These are phyloP conservation scores for Oryza meyeriana DNA, from an alignment of 176 grass and related monocot genomes.

Conservation along the genomic window DNA sequence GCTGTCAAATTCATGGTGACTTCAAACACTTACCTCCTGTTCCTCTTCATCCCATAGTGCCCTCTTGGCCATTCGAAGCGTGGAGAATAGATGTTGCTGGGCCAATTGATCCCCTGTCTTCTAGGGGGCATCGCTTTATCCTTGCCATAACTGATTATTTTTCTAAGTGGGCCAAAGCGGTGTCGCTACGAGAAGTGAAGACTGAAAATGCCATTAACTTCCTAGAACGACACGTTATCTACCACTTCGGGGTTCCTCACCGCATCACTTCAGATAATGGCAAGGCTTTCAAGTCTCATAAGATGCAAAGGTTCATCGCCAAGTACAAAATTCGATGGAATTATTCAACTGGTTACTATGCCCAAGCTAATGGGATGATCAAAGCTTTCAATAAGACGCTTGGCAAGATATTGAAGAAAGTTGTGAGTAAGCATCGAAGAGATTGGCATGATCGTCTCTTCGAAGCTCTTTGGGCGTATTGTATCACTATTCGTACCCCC, in stretches of 20 bases:
- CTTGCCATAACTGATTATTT: too few relatives aligned
- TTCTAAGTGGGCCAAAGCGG: too few relatives aligned
- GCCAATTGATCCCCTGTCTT: too few relatives aligned
- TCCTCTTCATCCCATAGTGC: too few relatives aligned
- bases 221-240: background rate
- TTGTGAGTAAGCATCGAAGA: background rate
- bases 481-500: background rate
- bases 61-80: too few relatives aligned
- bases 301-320: background rate
- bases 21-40: too few relatives aligned
- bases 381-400: background rate
- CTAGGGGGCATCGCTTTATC: too few relatives aligned
- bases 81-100: too few relatives aligned
- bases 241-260: background rate
- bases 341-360: too few relatives aligned
- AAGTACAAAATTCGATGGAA: too few relatives aligned
- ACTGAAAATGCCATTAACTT: background rate
- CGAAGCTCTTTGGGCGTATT: background rate
- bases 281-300: background rate
- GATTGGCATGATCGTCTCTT: background rate
- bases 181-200: background rate
- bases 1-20: too few relatives aligned
- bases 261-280: background rate
- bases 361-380: background rate
- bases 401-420: background rate